Evolutionary conservation across 371 early-diverging fungal species (phyloP), one percentile per base, ranked within the genome.

Genomic region (Syncephalastrum monosporum): DNA sequence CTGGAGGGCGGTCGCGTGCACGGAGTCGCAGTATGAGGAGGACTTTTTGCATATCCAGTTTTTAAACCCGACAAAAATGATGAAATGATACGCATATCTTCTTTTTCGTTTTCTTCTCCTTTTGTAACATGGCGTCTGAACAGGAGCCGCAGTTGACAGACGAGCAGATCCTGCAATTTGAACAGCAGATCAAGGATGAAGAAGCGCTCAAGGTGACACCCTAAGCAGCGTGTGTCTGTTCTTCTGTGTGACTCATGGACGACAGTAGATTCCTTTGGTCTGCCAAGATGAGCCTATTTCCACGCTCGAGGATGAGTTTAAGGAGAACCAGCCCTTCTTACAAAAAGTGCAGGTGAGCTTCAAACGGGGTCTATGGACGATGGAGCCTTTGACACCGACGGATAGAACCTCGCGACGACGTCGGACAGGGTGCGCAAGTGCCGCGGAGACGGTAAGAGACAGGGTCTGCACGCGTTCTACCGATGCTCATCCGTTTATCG

Each of bases 381-480:
- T 19, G 6, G 1, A 4, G 47, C 41, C 43, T 25, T 41, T 21
- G 47, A 16, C 45, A 42, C 15, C 43, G 24, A 47, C 13, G 14
- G 14, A 42, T 70, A 87, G 88, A 83, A 83, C 53, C 55, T 87
- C 27, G 61, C 71, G 21, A 65, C 72, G 19, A 58, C 68, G 5
- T 77, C 84, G 59, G 69, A 75, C 49, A 71, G 68, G 53, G 81
- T 87, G 56, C 73, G 89, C 49, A 71, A 78, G 50, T 86, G 85
- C 59, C 80, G 89, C 48, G 89, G 89, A 12, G 89, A 88, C 73
- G 89, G 87, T 83, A 79, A 64, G 67, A 23, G 8, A 6, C 6
- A 2, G 38, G 2, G 10, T 10, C 10, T 10, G 38, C 0, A 17
- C 17, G 44, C 27, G 53, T 6, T 38, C 13, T 17, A 13, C 21